Evolutionary conservation across 306 rosid species (phyloP).

Genomic region (Abrus pulchellus): DNA sequence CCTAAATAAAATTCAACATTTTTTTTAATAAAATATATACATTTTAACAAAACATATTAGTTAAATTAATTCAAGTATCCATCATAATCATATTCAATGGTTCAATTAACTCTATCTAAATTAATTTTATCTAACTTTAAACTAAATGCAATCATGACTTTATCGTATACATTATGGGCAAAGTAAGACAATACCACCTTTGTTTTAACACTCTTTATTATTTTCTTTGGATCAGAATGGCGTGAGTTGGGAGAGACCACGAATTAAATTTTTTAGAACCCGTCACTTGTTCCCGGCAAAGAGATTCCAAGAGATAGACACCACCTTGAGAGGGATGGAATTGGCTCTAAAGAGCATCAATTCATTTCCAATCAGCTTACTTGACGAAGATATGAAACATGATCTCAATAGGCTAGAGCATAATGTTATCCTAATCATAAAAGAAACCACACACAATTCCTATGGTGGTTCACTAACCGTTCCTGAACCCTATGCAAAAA

Average conservation of each 20-base stretch:
- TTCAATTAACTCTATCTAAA: no score
- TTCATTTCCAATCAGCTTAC: conserved; percentile 56
- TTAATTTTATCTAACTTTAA: no score
- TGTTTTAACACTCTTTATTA: neutral
- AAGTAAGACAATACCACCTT: no score
- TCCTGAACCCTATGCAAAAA: conserved; percentile 57
- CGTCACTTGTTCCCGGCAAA: conserved; percentile 34
- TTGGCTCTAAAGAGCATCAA: conserved; percentile 52
- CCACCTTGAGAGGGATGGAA: conserved; percentile 68
- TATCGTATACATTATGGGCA: neutral
- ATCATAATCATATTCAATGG: no score
- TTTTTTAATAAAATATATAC: no score
- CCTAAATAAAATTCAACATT: neutral
- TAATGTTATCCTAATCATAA: conserved; percentile 36
- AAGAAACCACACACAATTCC: conserved; percentile 23
- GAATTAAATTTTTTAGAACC: conserved; percentile 13
- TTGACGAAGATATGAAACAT: conserved; percentile 50
- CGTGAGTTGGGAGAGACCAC: conserved; percentile 68
- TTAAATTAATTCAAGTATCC: no score
- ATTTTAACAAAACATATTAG: no score
- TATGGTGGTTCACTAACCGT: conserved; percentile 49
- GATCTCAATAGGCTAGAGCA: conserved; percentile 53
- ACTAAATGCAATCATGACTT: neutral
- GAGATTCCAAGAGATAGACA: conserved; percentile 54
- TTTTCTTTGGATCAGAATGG: conserved; percentile 52